phyloP scores from a whole-genome alignment of 345 rosid genomes.

The Aquilaria sinensis region DNA sequence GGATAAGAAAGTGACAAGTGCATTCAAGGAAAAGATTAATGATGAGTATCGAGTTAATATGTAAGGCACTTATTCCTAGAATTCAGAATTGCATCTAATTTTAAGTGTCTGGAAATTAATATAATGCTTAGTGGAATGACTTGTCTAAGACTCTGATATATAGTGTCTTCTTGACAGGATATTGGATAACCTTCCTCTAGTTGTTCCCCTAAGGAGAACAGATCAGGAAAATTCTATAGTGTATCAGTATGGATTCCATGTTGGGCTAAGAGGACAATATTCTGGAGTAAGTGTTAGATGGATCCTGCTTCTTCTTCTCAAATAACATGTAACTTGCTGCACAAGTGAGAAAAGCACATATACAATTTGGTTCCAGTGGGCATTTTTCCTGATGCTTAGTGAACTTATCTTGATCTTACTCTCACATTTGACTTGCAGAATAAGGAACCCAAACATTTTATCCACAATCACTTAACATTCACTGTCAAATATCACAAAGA shows the following conservation, averaged over 20 bases:
- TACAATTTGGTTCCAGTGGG: background rate
- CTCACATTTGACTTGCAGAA: slow-evolving; percentile 34
- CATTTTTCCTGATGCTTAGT: background rate
- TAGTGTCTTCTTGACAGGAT: slow-evolving; percentile 34
- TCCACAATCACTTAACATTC: slow-evolving; percentile 76
- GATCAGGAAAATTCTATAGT: slow-evolving; percentile 41
- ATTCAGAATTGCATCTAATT: too few species aligned
- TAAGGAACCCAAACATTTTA: slow-evolving; percentile 75
- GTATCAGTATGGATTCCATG: slow-evolving; percentile 59
- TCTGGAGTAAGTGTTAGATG: slow-evolving; percentile 41
- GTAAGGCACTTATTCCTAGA: slow-evolving; percentile 26
- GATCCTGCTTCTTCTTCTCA: slow-evolving; percentile 2
- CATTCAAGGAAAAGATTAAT: slow-evolving; percentile 71
- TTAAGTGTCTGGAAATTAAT: background rate
- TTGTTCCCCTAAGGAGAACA: slow-evolving; percentile 43
- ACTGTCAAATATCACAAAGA: slow-evolving; percentile 76
- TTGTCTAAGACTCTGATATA: background rate
- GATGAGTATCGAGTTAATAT: slow-evolving; percentile 88
- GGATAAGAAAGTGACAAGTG: slow-evolving; percentile 50
- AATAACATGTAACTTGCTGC: background rate
- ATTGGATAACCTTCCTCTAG: slow-evolving; percentile 77
- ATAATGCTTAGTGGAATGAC: background rate
- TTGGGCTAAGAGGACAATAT: slow-evolving; percentile 64
- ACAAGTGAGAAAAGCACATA: background rate
- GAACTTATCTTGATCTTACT: background rate